Base-by-base conservation (phyloP, 1,139 yeast species). In the Suhomyces bokatorum region DNA sequence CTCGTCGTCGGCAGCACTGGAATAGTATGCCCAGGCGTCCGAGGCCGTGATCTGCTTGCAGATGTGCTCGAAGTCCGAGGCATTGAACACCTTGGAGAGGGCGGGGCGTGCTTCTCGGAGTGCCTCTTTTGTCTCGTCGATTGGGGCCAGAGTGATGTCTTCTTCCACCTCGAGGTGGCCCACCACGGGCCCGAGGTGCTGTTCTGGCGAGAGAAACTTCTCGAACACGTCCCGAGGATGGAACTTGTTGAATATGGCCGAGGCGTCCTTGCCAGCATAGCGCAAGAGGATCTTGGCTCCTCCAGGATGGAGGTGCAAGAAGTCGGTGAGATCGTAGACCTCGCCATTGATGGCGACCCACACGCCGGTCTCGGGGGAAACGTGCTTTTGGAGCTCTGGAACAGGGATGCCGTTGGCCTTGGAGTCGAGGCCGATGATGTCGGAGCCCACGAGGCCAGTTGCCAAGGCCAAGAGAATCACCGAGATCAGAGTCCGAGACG, bases 1-100 rank as follows among this genome's bases (percentile, higher is more conserved):
- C 67, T 91, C 98, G 63, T 91, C 98, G 63, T 91, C 97, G 34
- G 95, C 79, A 7, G 95, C 98, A 34, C 93, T 83, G 1, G 95
- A 85, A 62, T 89, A 91, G 66, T 91, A 91, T 9, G 91, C 93
- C 93, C 97, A 87, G 0, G 95, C 97, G 20, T 83, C 78, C 49
- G 81, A 81, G 31, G 88, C 80, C 75, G 91, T 66, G 34, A 85
- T 81, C 52, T 82, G 80, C 58, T 87, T 87, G 64, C 81, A 83
- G 50, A 87, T 76, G 54, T 80, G 82, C 13, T 78, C 69, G 36
- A 89, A 61, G 13, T 83, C 82, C 1, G 96, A 96, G 61, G 76
- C 81, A 51, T 55, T 39, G 43, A 53, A 51, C 28, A 52, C 37
- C 40, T 50, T 35, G 29, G 53, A 28, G 17, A 56, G 46, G 27